Evolutionary conservation across 495 filamentous ascomycete genomes (phyloP), one percentile per base, ranked within the genome.

Genomic region (Cladorrhinum samala): DNA sequence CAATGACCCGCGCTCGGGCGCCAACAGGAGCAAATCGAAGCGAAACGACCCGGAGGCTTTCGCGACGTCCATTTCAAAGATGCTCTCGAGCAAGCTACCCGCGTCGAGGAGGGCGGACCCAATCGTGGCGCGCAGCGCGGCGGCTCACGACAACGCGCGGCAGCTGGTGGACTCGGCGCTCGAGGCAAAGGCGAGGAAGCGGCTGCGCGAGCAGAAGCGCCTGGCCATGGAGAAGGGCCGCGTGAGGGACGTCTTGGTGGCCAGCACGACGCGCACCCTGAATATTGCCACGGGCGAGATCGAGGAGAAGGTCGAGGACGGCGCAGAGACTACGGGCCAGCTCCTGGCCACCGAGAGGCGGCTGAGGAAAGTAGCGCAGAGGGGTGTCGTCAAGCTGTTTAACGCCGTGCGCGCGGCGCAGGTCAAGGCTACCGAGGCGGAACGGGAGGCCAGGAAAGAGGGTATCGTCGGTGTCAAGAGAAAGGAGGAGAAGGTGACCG

Each of bases 371-470:
- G 88, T 84, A 37, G 90, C 91, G 50, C 89, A 95, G 74, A 80
- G 88, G 24, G 91, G 91, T 77, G 91, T 95, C 17, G 83, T 96
- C 11, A 93, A 91, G 76, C 72, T 98, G 52, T 98, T 97, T 68
- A 95, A 97, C 72, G 94, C 93, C 0, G 89, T 98, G 24, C 78
- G 91, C 25, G 87, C 89, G 7, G 91, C 92, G 14, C 93, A 97
- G 72, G 85, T 96, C 25, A 86, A 85, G 58, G 88, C 83, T 2
- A 79, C 83, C 62, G 82, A 89, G 65, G 89, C 89, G 9, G 83
- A 83, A 61, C 79, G 74, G 72, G 77, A 77, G 36, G 81, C 83
- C 27, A 73, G 79, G 64, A 77, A 79, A 63, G 83, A 87, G 67
- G 87, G 87, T n/a, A 74, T 92, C 11, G 75, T 91, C 43, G 89